Base-by-base conservation (phyloP, 164 flowering plant species). In the Vitis rotundifolia region DNA sequence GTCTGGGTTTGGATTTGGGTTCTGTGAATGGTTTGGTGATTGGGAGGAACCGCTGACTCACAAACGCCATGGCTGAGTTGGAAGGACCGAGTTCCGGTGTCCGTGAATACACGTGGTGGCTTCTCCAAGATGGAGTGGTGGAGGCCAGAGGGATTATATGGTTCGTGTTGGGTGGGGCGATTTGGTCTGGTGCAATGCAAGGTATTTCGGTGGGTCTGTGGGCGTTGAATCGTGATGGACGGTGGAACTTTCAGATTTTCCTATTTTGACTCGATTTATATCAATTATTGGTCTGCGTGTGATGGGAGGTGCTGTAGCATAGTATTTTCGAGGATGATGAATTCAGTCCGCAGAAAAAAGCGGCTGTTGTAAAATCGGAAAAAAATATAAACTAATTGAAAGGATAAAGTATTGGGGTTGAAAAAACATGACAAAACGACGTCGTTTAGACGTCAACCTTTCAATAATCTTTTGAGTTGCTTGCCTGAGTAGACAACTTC, bases 1-100 rank as follows among this genome's bases (percentile, higher is more conserved):
- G 64, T 66, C 61, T 76, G 59, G 67, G 72, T n/a, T 77, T 76
- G 53, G 81, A 78, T 10, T 68, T 71, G 28, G 73, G 63, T 75
- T 74, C 19, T 75, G 89, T 8, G 84, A 29, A 80, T 53, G 62
- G 81, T 75, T 72, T 81, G 68, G 29, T 29, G 52, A 52, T 61
- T 55, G 73, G 76, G 75, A 67, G 76, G 69, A 72, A 54, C 31
- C 3, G 49, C 29, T 49, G 19, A 44, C 18, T 59, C 50, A 53
- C 59, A 18, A n/a, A 19, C 44, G 44, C 44, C 44, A 37, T 37
- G 7, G 44, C 73, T 16, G 75, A 74, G 75, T 22, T 58, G 68
- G 57, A 68, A 50, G 11, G 50, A 56, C 49, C 58, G 63, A 59
- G 63, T 50, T 49, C 5, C 37, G 11, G 29, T 16, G 47, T 49